phyloP scores from a whole-genome alignment of 177 flowering plant species.

The Vitis hybrid region DNA sequence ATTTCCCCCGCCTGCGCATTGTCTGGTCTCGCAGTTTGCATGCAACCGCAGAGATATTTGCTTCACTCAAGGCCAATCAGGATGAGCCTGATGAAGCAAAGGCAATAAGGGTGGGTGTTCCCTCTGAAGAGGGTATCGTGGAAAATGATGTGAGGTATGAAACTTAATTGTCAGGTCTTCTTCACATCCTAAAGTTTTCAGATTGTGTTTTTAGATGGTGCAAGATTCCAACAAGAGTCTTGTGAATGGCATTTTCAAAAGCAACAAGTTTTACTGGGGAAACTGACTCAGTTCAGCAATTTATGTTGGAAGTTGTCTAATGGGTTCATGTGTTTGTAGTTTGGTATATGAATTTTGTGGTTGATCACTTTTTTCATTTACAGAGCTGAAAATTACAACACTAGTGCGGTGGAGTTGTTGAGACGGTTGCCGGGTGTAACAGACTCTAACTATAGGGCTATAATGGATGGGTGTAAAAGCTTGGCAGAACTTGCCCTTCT shows the following conservation, averaged over 20 bases:
- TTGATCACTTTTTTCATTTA: conserved; percentile 7
- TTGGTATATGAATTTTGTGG: background rate
- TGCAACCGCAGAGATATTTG: conserved; percentile 96
- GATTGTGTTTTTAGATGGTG: background rate
- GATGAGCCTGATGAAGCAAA: conserved; percentile 91
- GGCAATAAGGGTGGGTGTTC: conserved; percentile 93
- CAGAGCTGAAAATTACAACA: conserved; percentile 97
- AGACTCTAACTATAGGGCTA: conserved; percentile 81
- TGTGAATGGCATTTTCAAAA: too few relatives aligned
- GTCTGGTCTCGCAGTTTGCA: conserved; percentile 98
- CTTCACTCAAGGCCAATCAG: conserved; percentile 88
- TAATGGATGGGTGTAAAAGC: conserved; percentile 88
- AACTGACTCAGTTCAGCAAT: background rate
- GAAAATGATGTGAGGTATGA: conserved; percentile 87
- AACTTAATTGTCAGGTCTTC: background rate
- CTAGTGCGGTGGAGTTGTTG: conserved; percentile 87
- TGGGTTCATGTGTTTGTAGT: background rate
- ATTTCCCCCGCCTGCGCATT: conserved; percentile 92
- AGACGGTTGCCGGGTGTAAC: conserved; percentile 96
- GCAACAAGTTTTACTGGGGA: background rate
- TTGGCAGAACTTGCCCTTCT: conserved; percentile 85
- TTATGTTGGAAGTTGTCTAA: background rate
- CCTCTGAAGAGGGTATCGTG: conserved; percentile 85
- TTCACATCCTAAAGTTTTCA: background rate
- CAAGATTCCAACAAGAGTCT: too few relatives aligned